Conservation (phyloP, 2,329 filamentous ascomycete genomes). For the Knufia fluminis region DNA sequence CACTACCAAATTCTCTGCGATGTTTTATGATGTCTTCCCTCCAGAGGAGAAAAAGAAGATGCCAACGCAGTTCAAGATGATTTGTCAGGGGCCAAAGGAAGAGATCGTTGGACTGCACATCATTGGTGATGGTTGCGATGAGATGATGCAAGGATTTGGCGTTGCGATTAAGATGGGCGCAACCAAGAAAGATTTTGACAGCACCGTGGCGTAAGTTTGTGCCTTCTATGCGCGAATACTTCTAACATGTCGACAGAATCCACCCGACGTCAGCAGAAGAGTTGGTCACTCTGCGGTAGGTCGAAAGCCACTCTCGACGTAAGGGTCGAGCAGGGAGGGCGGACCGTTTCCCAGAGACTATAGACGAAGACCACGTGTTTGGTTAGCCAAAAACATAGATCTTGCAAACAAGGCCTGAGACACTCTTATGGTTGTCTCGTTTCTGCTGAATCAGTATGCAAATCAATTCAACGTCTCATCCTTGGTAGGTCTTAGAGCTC, state of each 20-base stretch:
- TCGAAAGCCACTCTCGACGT: no score
- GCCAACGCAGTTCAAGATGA: conserved; percentile 43
- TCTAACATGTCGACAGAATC: conserved; percentile 35
- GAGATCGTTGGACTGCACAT: conserved; percentile 44
- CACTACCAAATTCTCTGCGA: conserved; percentile 40
- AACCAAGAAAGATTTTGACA: conserved; percentile 53
- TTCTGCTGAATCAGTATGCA: no score
- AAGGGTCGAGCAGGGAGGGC: no score
- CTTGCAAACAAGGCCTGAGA: no score
- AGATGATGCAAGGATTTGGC: conserved; percentile 70
- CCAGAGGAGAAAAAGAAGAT: conserved; percentile 41
- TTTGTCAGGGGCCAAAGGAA: conserved; percentile 41
- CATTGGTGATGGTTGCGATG: conserved; percentile 38
- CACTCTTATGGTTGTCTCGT: no score
- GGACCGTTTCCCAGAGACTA: no score
- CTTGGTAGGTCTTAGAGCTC: no score
- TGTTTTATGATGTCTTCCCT: conserved; percentile 41
- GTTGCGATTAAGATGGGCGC: conserved; percentile 71
- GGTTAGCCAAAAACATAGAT: no score
- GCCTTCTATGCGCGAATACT: neutral
- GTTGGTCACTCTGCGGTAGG: conserved; percentile 34
- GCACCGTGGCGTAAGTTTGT: neutral
- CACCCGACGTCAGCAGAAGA: conserved; percentile 71
- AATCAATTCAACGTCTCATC: no score
- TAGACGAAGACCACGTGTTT: no score